A percentile compares a stretch with the other conserved stretches of the same genome.
These are phyloP conservation scores for Globisporangium perplexum DNA, from an alignment of 352 stramenopile species.

Conservation along the genomic window DNA sequence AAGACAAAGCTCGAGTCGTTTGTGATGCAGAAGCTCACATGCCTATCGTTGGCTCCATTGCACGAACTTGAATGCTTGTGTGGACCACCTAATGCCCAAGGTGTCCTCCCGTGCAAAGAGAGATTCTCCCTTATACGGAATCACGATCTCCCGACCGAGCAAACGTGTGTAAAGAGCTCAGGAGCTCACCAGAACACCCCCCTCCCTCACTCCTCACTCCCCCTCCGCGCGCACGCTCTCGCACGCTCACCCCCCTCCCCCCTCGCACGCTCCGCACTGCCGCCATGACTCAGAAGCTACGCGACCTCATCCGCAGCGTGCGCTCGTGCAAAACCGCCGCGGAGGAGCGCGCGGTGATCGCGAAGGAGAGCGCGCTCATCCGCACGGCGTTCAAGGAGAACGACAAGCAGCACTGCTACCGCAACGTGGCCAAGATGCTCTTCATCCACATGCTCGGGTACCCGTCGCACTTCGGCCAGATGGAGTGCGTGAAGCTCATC, in stretches of 20 bases:
- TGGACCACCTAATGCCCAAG: no score
- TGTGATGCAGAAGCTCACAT: no score
- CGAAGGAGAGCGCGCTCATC: constrained; percentile 98
- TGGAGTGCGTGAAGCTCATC: constrained; percentile 99
- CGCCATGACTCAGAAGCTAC: constrained; percentile 96
- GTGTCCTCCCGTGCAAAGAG: no score
- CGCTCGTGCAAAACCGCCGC: constrained; percentile 98
- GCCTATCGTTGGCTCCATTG: no score
- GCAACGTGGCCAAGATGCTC: constrained; percentile 99
- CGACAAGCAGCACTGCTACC: constrained; percentile 95
- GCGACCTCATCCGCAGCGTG: constrained; percentile 98
- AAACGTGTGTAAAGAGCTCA: no score
- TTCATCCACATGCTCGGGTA: constrained; percentile 99
- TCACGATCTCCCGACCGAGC: no score
- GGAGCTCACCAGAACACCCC: no score
- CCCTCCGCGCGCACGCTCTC: neutral
- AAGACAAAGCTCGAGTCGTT: no score
- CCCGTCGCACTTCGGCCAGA: constrained; percentile 99
- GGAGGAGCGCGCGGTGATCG: constrained; percentile 98
- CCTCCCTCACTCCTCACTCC: neutral
- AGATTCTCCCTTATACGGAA: no score
- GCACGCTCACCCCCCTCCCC: no score
- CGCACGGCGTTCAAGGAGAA: constrained; percentile 98
- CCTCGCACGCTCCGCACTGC: no score
- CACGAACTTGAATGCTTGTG: no score